Percentiles rank a stretch among this genome's conserved stretches.
Evolutionary conservation across 2,329 filamentous ascomycete genomes (phyloP).

Genomic region (Claviceps cyperi): DNA sequence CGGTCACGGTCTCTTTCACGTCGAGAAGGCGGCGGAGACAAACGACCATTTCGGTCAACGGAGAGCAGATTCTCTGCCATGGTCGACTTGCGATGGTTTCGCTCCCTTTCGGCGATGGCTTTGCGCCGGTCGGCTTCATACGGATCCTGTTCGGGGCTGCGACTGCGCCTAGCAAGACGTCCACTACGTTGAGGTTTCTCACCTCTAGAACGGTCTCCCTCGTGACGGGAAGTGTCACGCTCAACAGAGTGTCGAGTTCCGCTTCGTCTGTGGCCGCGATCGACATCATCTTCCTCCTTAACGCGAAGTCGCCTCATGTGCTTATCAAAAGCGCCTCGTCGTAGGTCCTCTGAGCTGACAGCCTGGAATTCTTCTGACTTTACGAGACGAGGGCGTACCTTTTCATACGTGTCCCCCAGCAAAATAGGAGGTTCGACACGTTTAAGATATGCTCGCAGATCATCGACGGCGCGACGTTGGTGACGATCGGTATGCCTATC

Average conservation of each 20-base stretch:
- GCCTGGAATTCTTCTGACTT: slow-evolving; percentile 74
- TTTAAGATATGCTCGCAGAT: slow-evolving; percentile 74
- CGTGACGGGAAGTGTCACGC: slow-evolving; percentile 43
- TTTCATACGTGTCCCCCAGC: slow-evolving; percentile 72
- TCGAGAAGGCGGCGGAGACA: slow-evolving; percentile 26
- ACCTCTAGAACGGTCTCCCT: slow-evolving; percentile 41
- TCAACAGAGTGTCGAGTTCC: slow-evolving; percentile 39
- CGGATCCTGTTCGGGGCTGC: slow-evolving; percentile 80
- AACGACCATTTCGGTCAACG: slow-evolving; percentile 32
- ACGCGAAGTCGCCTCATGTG: slow-evolving; percentile 81
- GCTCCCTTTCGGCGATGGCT: slow-evolving; percentile 85
- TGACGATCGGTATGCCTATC: slow-evolving; percentile 75
- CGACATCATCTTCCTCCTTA: slow-evolving; percentile 73
- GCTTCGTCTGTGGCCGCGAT: slow-evolving; percentile 44
- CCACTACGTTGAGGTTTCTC: slow-evolving; percentile 48
- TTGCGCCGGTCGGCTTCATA: slow-evolving; percentile 94
- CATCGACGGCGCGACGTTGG: slow-evolving; percentile 72
- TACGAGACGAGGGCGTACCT: slow-evolving; percentile 65
- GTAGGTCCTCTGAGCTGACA: slow-evolving; percentile 68
- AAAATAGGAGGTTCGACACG: slow-evolving; percentile 75
- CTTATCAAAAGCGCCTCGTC: slow-evolving; percentile 79
- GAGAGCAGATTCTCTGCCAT: slow-evolving; percentile 50
- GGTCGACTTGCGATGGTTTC: slow-evolving; percentile 73
- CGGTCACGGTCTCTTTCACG: slow-evolving; percentile 29
- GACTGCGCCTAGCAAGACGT: slow-evolving; percentile 51